Evolutionary conservation across 306 rosid species (phyloP), one percentile per base, ranked within the genome.

Genomic region (Lupinus albus): DNA sequence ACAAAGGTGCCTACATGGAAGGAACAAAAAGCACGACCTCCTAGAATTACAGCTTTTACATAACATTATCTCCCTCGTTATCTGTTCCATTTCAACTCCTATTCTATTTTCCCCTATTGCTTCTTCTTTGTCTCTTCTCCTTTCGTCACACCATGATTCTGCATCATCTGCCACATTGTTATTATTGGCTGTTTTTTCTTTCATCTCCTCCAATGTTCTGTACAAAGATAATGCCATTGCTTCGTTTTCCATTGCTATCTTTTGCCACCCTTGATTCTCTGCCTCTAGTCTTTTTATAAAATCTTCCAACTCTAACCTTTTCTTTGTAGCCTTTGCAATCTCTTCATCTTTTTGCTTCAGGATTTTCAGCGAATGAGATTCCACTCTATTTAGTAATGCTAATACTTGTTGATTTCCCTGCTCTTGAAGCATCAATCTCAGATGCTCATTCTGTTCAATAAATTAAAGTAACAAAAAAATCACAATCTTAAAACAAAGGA

Each of bases 1-100:
- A 65, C 86, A 84, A 35, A 92, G 86, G 69, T 92, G 97, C 66
- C 97, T 80, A 77, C 97, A 93, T 47, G 97, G 98, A 33, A 93
- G 85, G 25, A 89, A 88, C 79, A 93, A 20, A 47, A 71, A 56
- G 57, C 92, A 52, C 75, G 92, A 65, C 2, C 48, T 80, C 60
- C 89, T 35, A 79, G 39, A 77, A 68, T 82, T 49, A 61, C 97
- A 92, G 47, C 81, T 55, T 80, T 73, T 80, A 64, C 97, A 92
- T 8, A 76, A 4, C 82, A 71, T 66, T 57, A 11, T 71, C 50
- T 33, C 73, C 12, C 64, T 46, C 51, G 7, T 42, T n/a, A 14
- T 39, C 30, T 79, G 53, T 66, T 51, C 11, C n/a, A 5, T 0
- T 11, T 15, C 25, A n/a, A 33, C n/a, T 14, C 39, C 68, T 0